Base-by-base conservation (phyloP, 202 grass and related monocot species). In the Brachypodium distachyon region DNA sequence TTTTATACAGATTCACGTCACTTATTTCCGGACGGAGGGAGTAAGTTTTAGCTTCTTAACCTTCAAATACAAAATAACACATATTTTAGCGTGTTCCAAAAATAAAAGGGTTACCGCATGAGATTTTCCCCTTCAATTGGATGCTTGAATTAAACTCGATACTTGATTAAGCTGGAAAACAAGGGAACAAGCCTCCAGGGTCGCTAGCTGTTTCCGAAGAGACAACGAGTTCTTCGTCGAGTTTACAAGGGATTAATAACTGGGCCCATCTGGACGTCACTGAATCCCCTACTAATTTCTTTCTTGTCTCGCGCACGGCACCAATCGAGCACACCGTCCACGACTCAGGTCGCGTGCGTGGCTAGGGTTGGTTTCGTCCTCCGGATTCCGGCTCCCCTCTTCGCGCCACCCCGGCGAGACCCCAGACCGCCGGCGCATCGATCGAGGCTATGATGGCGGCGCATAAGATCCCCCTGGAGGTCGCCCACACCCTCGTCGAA, bases 401-500 rank as follows among this genome's bases (percentile, higher is more conserved):
- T 4, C 71, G 51, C 37, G 9, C 31, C 36, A 43, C 38, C 22
- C 61, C 11, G 34, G 31, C 34, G 46, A 40, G 57, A 58, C 31
- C 27, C 31, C 27, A 16, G 41, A 9, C 1, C 6, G 16, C 1
- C 7, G 46, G 77, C 63, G 63, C 40, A 65, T 26, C 39, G 28
- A 62, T 2, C 41, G 14, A 18, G 5, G 54, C 25, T 26, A 12
- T 12, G 59, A 88, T 87, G 79, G 50, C 77, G 74, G 79, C 81
- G 78, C 81, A 82, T 55, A 67, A 84, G 72, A 73, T 91, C 72
- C 87, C 94, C 17, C 81, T 97, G 33, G 81, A 97, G 81, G 83
- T 93, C 23, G 90, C 92, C 14, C 77, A 80, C 55, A 89, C 94
- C 46, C 84, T 93, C 77, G 86, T 97, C 18, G 88, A 97, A 79